Percentiles rank a stretch among this genome's conserved stretches.
Conservation (phyloP, 2,329 filamentous ascomycete species). For the Verticillium longisporum region DNA sequence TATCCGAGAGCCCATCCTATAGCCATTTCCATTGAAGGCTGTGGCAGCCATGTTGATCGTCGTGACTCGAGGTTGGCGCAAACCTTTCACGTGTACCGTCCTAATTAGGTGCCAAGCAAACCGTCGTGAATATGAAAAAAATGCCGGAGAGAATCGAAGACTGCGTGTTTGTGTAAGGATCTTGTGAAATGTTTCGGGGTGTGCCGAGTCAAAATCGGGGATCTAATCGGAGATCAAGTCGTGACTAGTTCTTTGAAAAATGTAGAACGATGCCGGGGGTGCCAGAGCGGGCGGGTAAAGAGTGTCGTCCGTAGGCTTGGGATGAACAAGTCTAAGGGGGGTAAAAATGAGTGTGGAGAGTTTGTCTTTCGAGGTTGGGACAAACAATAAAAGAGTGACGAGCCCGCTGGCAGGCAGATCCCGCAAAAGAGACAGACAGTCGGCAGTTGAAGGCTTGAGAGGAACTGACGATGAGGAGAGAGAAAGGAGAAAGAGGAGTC, state of each 20-base stretch:
- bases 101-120: neutral
- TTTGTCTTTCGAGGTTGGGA: conserved; percentile 12
- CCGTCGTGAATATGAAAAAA: neutral
- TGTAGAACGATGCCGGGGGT: neutral
- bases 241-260: neutral
- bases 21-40: conserved; percentile 12
- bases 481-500: conserved; percentile 5
- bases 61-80: neutral
- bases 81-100: neutral
- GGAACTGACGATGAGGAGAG: conserved; percentile 22
- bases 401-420: conserved; percentile 49
- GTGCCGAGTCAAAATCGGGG: neutral
- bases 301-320: conserved; percentile 4
- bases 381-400: conserved; percentile 45
- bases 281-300: conserved; percentile 5
- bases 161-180: neutral
- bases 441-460: conserved; percentile 22
- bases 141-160: neutral
- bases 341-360: conserved; percentile 24
- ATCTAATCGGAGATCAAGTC: neutral
- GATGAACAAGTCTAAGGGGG: conserved; percentile 5
- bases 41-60: conserved; percentile 5
- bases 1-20: conserved; percentile 18
- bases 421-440: conserved; percentile 19
- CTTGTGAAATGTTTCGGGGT: neutral